Conservation (phyloP, 345 rosid genomes). For the Luvunga scandens region DNA sequence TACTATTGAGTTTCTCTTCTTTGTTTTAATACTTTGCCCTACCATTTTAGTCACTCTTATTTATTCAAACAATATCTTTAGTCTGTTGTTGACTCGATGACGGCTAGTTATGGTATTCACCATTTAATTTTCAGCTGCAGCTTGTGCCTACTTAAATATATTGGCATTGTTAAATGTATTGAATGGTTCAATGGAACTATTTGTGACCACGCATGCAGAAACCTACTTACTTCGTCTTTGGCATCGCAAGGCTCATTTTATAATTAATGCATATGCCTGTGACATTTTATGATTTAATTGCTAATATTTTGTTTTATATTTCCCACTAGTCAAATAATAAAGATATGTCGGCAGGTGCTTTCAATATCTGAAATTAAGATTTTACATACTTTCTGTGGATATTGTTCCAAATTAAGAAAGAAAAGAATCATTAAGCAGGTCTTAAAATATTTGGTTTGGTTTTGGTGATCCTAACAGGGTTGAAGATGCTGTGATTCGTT, state of each 20-base stretch:
- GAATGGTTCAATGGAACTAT: not conserved
- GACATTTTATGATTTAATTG: not conserved
- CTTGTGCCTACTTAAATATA: not conserved
- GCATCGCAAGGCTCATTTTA: not conserved
- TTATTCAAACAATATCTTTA: not conserved
- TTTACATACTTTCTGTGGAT: not conserved
- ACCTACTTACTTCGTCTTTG: not conserved
- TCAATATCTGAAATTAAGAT: not conserved
- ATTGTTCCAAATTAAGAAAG: not conserved
- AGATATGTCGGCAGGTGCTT: not conserved
- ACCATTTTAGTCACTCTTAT: not conserved
- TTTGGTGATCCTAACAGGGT: constrained; percentile 52
- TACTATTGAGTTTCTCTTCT: not conserved
- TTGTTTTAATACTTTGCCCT: not conserved
- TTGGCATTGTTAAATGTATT: not conserved
- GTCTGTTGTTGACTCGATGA: not conserved
- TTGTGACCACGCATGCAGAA: not conserved
- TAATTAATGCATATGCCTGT: not conserved
- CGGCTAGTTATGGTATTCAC: not conserved
- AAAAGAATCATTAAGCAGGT: not conserved
- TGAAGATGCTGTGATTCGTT: constrained; percentile 95
- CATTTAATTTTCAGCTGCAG: not conserved
- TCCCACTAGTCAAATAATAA: not conserved
- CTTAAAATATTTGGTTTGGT: not conserved
- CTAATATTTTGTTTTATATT: not conserved